Conservation (phyloP, 257 asterid species). For the Gentiana dahurica region DNA sequence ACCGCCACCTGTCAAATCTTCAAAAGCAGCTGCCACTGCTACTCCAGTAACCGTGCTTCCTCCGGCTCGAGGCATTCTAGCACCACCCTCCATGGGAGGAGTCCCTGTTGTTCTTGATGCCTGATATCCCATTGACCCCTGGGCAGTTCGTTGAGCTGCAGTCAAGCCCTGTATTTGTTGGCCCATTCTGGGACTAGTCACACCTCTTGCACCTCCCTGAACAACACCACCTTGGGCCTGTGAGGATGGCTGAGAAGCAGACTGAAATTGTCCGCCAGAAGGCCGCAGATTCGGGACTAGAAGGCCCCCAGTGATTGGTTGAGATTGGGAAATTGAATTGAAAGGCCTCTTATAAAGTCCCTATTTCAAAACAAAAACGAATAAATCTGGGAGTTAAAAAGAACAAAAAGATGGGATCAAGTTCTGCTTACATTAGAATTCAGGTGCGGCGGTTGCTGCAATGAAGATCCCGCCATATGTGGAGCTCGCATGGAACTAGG, state of each 20-base stretch:
- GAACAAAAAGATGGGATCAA: background rate
- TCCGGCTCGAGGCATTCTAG: constrained; percentile 12
- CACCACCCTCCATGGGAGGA: constrained; percentile 10
- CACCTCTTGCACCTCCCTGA: constrained; percentile 21
- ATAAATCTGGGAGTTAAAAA: constrained; percentile 2
- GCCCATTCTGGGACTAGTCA: constrained; percentile 15
- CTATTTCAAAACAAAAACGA: constrained; percentile 13
- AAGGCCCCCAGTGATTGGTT: constrained; percentile 17
- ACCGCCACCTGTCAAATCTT: constrained; percentile 7
- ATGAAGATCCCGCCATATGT: constrained; percentile 22
- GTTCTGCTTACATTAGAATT: constrained; percentile 24
- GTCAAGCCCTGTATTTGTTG: constrained; percentile 25
- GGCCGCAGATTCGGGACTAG: constrained; percentile 26
- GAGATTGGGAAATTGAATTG: constrained; percentile 21
- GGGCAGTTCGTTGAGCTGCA: constrained; percentile 32
- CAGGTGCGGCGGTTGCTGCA: constrained; percentile 17
- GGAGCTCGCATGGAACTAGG: constrained; percentile 20
- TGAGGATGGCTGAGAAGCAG: constrained; percentile 19
- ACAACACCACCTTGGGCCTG: constrained; percentile 15
- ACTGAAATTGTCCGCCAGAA: constrained; percentile 20
- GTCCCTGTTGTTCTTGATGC: constrained; percentile 16
- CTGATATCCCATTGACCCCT: constrained; percentile 19
- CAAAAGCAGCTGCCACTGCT: constrained; percentile 15
- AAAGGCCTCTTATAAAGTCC: constrained; percentile 21
- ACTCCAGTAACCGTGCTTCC: constrained; percentile 21